Evolutionary conservation across 2,329 filamentous ascomycete genomes (phyloP), one percentile per base, ranked within the genome.

Genomic region (Fusarium pseudograminearum): DNA sequence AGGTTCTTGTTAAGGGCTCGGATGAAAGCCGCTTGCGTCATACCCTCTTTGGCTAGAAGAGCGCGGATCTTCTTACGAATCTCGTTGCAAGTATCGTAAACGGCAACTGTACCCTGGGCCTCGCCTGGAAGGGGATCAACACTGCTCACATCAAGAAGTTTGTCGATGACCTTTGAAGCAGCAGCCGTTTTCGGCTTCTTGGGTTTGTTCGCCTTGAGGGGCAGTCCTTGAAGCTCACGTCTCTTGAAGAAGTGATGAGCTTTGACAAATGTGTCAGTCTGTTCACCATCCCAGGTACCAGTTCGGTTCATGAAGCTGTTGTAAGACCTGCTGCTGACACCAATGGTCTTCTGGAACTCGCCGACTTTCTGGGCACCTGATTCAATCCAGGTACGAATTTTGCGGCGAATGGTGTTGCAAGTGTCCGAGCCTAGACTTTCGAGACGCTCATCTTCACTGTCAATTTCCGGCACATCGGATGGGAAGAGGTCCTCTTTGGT

Each of bases 11-110:
- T 78, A 26, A 88, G 78, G 45, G 83, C 80, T 36, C 85, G 83
- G 28, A 83, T 78, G 73, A 90, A 86, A 14, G 78, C 79, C 1
- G 86, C 84, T 72, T 87, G 83, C 0, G 83, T 87, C 52, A 87
- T 78, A 44, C 78, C 78, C 0, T 82, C 79, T 34, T 72, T 73
- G 40, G 73, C 73, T 12, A 89, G 78, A 62, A 85, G 78, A 1
- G 82, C 81, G 28, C 80, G 80, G 71, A 89, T 88, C 79, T 89
- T 89, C 73, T 80, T 82, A 47, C 87, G 83, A 16, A 89, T 74
- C 52, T 86, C 85, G 67, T 89, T 84, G 76, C 87, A 89, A 7
- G 83, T 86, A 65, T 89, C 86, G 72, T 79, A 89, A 33, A 90
- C 78, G 2, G 78, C 76, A 9, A 89, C 85, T 0, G 60, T 71